Base-by-base conservation (phyloP, 192 early-diverging fungal genomes). In the Allomyces macrogynus region DNA sequence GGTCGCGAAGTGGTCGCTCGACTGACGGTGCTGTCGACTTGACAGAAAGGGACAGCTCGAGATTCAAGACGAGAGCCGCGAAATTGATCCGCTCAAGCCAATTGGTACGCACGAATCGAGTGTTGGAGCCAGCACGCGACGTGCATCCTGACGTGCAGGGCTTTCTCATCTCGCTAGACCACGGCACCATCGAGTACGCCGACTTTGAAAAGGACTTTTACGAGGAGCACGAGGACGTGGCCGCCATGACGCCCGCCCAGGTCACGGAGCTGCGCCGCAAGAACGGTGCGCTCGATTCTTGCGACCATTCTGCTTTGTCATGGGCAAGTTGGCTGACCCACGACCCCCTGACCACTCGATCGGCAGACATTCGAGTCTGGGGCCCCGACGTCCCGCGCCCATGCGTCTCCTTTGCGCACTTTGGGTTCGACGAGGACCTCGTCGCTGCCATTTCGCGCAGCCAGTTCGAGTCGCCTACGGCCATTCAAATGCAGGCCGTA, bases 391-490 rank as follows among this genome's bases (percentile, higher is more conserved):
- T 79, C 12, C 77, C 85, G 8, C 85, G 84, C 27, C 88, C 89
- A 0, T 87, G 87, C 67, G 83, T 87, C 54, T 88, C 88, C 9
- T 91, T 91, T 75, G 88, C 84, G 1, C 89, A 91, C 70, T 89
- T 91, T 72, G 84, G 83, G 16, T 88, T 91, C 69, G 88, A 87
- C 60, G 81, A 88, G 11, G 72, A 73, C 10, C 73, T 91, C 10
- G 69, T 89, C 66, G 70, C 73, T 57, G 69, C 74, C 3, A 84
- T 91, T 42, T 69, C 78, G 10, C 80, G 81, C 60, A 75, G 75
- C 23, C 87, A 85, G 10, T 90, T 83, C 68, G 77, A 80, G 0
- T 78, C 80, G 43, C 89, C 89, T 10, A 84, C 88, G 60, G 81
- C 81, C 0, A 89, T 91, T 67, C 89, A 91, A 64, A 75, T 74